These are phyloP conservation scores for Trypethelium eluteriae DNA, from an alignment of 495 filamentous ascomycete species.

Conservation along the genomic window DNA sequence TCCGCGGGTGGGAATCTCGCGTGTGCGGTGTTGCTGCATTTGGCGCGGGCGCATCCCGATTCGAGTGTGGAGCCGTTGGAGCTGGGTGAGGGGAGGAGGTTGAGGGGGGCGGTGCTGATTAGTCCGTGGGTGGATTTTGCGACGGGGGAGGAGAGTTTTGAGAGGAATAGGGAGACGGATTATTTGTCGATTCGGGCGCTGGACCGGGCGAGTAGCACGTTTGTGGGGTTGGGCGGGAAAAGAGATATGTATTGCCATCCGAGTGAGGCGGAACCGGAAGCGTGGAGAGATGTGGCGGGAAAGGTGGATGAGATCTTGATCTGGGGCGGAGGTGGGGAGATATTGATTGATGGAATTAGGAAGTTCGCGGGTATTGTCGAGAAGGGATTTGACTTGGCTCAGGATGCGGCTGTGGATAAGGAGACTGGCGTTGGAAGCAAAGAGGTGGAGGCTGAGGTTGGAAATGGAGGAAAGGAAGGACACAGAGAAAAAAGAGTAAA, in stretches of 20 bases:
- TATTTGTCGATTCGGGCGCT: slow-evolving; percentile 33
- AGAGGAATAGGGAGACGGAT: slow-evolving; percentile 46
- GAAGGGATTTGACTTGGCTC: slow-evolving; percentile 18
- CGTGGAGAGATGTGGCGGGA: slow-evolving; percentile 45
- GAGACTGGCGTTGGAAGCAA: background rate
- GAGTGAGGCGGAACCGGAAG: slow-evolving; percentile 41
- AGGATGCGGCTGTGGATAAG: background rate
- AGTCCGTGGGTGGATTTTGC: slow-evolving; percentile 52
- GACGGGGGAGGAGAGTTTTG: slow-evolving; percentile 35
- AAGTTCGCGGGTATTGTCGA: slow-evolving; percentile 42
- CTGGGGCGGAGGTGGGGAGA: slow-evolving; percentile 49
- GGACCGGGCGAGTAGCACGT: slow-evolving; percentile 40
- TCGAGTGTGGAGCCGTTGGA: slow-evolving; percentile 38
- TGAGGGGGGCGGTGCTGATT: slow-evolving; percentile 43
- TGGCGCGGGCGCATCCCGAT: slow-evolving; percentile 52
- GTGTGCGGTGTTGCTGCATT: slow-evolving; percentile 48
- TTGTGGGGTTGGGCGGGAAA: slow-evolving; percentile 35
- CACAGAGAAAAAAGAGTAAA: slow-evolving; percentile 21
- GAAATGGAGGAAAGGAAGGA: background rate
- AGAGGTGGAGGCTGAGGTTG: background rate
- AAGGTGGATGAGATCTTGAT: slow-evolving; percentile 46
- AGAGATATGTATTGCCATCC: slow-evolving; percentile 53
- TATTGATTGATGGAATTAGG: slow-evolving; percentile 51
- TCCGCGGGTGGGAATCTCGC: slow-evolving; percentile 58
- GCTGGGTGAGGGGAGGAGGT: background rate